A percentile compares a stretch with the other conserved stretches of the same genome.
Conservation (phyloP, 257 asterid genomes). For the Solanum arcanum region DNA sequence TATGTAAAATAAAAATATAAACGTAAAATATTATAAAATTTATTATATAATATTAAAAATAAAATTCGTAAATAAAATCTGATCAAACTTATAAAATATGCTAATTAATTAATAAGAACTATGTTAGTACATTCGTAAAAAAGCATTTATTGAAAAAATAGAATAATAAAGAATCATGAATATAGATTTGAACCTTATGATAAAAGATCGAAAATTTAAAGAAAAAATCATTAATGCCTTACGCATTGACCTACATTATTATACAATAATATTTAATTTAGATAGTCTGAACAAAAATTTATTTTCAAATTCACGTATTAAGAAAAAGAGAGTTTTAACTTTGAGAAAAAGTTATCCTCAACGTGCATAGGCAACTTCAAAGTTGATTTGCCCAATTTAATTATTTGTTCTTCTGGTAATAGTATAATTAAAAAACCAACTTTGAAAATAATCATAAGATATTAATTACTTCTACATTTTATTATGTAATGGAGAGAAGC, state of each 20-base stretch:
- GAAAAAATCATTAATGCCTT: neutral
- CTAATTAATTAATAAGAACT: too few relatives aligned
- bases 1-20: too few relatives aligned
- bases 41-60: too few relatives aligned
- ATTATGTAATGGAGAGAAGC: too few relatives aligned
- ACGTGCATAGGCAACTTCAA: neutral
- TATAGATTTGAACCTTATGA: neutral
- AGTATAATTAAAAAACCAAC: neutral
- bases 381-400: neutral
- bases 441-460: neutral
- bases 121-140: neutral
- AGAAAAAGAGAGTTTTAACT: neutral
- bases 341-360: neutral
- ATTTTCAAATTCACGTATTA: neutral
- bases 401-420: neutral
- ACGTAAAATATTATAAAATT: too few relatives aligned
- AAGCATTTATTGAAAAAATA: neutral
- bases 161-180: too few relatives aligned
- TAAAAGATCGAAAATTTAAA: accelerated
- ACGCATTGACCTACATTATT: neutral
- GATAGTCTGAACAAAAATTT: neutral
- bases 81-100: too few relatives aligned
- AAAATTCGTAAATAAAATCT: too few relatives aligned
- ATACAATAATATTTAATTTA: too few relatives aligned
- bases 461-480: too few relatives aligned